A percentile compares a stretch with the other conserved stretches of the same genome.
These are phyloP conservation scores for Yarrowia sp. DNA, from an alignment of 805 yeast species.

Conservation along the genomic window DNA sequence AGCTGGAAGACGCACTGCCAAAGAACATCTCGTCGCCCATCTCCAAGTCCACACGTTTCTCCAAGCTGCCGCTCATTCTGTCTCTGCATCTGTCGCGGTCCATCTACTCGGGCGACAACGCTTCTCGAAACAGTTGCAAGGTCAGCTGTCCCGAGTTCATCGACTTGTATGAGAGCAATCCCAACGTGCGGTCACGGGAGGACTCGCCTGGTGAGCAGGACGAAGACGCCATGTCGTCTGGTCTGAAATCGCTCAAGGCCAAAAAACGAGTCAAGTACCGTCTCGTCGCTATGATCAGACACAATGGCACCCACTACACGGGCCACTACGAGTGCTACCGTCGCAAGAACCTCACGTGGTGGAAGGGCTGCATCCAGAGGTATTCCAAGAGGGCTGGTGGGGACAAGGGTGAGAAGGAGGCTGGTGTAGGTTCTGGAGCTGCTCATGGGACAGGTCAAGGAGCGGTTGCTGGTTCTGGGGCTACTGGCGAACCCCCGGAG, in stretches of 20 bases:
- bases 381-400: not conserved
- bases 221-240: slow-evolving; percentile 32
- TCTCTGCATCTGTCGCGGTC: slow-evolving; percentile 87
- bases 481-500: not conserved
- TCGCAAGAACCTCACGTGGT: slow-evolving; percentile 46
- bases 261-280: slow-evolving; percentile 45
- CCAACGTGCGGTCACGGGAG: slow-evolving; percentile 32
- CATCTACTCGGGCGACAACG: slow-evolving; percentile 60
- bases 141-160: slow-evolving; percentile 60
- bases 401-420: not conserved
- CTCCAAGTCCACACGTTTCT: slow-evolving; percentile 58
- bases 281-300: slow-evolving; percentile 72
- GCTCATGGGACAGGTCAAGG: too few relatives aligned
- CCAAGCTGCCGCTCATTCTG: slow-evolving; percentile 65
- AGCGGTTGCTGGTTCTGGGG: not conserved
- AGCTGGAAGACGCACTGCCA: slow-evolving; percentile 40
- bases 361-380: slow-evolving; percentile 28
- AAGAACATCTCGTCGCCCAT: slow-evolving; percentile 58
- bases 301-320: slow-evolving; percentile 79
- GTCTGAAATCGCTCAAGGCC: slow-evolving; percentile 7
- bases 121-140: slow-evolving; percentile 70
- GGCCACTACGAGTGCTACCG: slow-evolving; percentile 92
- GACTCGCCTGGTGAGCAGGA: slow-evolving; percentile 33
- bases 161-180: slow-evolving; percentile 38
- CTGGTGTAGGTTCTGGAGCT: too few relatives aligned